Conservation (phyloP, 352 stramenopile species). For the Phytopythium cucurbitacearum region DNA sequence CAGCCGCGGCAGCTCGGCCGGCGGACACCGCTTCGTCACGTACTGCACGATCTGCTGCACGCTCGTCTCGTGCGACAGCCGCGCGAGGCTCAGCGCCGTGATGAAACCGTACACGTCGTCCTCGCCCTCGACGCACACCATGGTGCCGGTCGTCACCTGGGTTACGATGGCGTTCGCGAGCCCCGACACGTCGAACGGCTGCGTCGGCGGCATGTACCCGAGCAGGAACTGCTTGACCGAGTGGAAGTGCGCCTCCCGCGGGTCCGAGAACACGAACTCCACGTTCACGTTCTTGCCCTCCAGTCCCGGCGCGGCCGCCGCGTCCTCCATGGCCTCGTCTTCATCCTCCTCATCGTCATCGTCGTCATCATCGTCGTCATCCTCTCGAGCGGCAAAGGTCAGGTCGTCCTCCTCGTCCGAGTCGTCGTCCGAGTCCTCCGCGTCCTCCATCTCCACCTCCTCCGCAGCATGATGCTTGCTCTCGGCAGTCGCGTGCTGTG, state of each 20-base stretch:
- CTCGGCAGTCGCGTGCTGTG: constrained; percentile 10
- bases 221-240: constrained; percentile 84
- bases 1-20: constrained; percentile 35
- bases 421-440: constrained; percentile 29
- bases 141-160: constrained; percentile 71
- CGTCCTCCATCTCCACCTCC: constrained; percentile 41
- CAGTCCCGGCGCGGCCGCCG: constrained; percentile 7
- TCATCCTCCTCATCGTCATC: constrained; percentile 58
- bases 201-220: constrained; percentile 63
- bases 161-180: constrained; percentile 70
- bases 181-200: constrained; percentile 80
- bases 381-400: constrained; percentile 37
- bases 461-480: constrained; percentile 8
- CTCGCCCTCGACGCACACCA: constrained; percentile 78
- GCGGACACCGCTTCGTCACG: constrained; percentile 70
- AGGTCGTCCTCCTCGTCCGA: constrained; percentile 55
- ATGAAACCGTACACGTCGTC: constrained; percentile 85
- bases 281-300: constrained; percentile 50
- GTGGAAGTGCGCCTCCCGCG: constrained; percentile 78
- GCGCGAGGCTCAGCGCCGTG: constrained; percentile 65
- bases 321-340: constrained; percentile 45
- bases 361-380: constrained; percentile 24
- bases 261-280: constrained; percentile 84
- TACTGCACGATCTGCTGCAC: constrained; percentile 78
- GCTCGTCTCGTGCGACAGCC: constrained; percentile 43